Evolutionary conservation across 2,329 filamentous ascomycete species (phyloP), one percentile per base, ranked within the genome.

Genomic region (Trichophyton mentagrophytes): DNA sequence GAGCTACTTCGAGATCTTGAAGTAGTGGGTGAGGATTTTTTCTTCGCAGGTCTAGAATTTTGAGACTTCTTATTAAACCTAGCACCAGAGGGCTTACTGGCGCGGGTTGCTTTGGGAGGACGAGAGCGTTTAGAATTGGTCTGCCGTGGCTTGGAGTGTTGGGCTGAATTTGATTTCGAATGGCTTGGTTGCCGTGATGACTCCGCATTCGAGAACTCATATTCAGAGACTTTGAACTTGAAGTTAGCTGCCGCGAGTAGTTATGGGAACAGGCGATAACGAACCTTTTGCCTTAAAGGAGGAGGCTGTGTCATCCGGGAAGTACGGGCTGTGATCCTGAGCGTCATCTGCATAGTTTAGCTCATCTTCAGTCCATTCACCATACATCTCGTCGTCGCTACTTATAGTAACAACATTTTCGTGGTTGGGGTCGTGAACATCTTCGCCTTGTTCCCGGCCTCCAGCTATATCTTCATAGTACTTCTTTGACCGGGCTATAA

Each of bases 351-450:
- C 47, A 51, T 15, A 51, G 15, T 51, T 30, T 25, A 51, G 13
- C 9, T 51, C 47, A 25, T 51, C 20, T 9, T 51, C 47, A 51
- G 20, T 51, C 47, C 47, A 51, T 22, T 51, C 47, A 64, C 66
- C 69, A 61, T 70, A 71, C 33, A 60, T 36, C 44, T 70, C 70
- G 5, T 78, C 75, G 38, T 77, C 73, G 49, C 74, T 76, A 56
- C 72, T 74, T 59, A 76, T 69, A 59, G 73, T 74, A 63, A 77
- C 72, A 58, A 75, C 75, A 63, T 76, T 78, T 60, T 74, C 73
- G 58, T 78, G 76, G 47, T 78, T 76, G 8, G 71, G 74, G 63
- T 76, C 74, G 25, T 72, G 72, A 22, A 76, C 70, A 68, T 73
- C 60, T 44, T 79, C 79, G 64, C 83, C 81, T 13, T 71, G 71